Conservation (phyloP, 1,284 basidiomycete species). For the Trichosporon sp. region DNA sequence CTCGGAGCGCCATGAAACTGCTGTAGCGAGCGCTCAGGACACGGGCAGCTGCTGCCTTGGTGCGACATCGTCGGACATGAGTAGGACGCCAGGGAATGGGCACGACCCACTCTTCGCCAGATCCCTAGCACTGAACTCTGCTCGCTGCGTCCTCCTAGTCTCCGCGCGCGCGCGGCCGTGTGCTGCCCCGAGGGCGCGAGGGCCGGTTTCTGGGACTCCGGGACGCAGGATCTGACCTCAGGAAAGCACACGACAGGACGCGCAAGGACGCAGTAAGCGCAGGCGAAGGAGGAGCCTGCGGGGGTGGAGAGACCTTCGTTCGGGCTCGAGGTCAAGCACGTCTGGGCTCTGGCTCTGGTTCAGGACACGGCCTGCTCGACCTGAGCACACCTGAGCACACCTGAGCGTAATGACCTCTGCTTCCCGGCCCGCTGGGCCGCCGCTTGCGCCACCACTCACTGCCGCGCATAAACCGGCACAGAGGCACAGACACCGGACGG, state of each 20-base stretch:
- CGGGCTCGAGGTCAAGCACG: background rate
- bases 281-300: background rate
- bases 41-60: background rate
- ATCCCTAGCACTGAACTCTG: background rate
- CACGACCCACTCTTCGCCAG: background rate
- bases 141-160: background rate
- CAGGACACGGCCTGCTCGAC: background rate
- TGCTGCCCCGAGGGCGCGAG: too few relatives aligned
- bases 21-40: background rate
- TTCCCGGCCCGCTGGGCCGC: background rate
- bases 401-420: background rate
- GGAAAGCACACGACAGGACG: background rate
- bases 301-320: background rate
- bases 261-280: background rate
- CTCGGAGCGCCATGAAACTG: background rate
- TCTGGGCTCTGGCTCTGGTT: background rate
- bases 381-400: background rate
- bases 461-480: background rate
- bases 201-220: background rate
- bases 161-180: too few relatives aligned
- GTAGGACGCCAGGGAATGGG: background rate
- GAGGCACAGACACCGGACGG: background rate
- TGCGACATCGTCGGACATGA: background rate
- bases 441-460: background rate
- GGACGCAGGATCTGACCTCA: background rate